Evolutionary conservation across 2,329 filamentous ascomycete genomes (phyloP), one percentile per base, ranked within the genome.

Genomic region (Graphilbum ipis-grandicollis): DNA sequence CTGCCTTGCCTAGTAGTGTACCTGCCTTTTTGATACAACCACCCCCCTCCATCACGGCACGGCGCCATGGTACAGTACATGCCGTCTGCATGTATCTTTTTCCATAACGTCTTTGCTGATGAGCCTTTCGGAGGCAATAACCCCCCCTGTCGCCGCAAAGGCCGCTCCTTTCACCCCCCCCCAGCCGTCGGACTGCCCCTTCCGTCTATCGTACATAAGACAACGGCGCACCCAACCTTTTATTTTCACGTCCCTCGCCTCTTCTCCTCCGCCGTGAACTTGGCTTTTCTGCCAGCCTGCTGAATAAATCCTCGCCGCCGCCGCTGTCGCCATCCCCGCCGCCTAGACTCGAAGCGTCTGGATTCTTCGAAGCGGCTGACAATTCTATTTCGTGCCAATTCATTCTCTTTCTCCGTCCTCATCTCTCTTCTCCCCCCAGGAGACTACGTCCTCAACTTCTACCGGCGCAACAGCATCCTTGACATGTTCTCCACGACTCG

Each of bases 401-500:
- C n/a, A n/a, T n/a, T n/a, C n/a, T n/a, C n/a, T n/a, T n/a, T n/a
- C n/a, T n/a, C n/a, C n/a, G n/a, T n/a, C n/a, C n/a, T n/a, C n/a
- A n/a, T n/a, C n/a, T n/a, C n/a, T 28, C 26, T 28, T 13, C 6
- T 12, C 26, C 26, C 10, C 21, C 21, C 21, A n/a, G n/a, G 21
- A 23, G 10, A 6, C 5, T 23, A 23, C 21, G 10, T 23, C 21
- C 10, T 10, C 21, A 23, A 23, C 10, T 23, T 10, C 21, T 23
- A 23, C 21, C 21, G 10, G 21, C 10, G 5, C 39, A 43, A 39
- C 41, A 44, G 39, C 49, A 50, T 47, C 55, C 48, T 57, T 62
- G 59, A 60, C 58, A 72, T 72, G 68, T 72, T 66, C 55, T 61
- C 62, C 57, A 58, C 58, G 58, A 51, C 58, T 56, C 55, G n/a